Evolutionary conservation across 2,329 filamentous ascomycete genomes (phyloP).

Genomic region (Polytolypa hystricis): DNA sequence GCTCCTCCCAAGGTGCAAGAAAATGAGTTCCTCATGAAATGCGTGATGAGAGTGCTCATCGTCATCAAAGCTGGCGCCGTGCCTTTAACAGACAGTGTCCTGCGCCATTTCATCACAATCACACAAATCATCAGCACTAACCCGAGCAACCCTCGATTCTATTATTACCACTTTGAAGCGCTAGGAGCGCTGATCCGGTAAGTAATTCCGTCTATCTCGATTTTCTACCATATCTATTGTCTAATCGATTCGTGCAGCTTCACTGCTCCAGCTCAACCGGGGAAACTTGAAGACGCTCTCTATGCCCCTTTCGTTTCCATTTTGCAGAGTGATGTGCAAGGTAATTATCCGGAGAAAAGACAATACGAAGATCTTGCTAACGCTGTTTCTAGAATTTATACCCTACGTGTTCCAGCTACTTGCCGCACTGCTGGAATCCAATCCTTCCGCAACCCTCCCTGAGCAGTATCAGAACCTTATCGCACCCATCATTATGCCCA

Average conservation of each 20-base stretch:
- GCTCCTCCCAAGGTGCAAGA: constrained; percentile 91
- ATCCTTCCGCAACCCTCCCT: constrained; percentile 66
- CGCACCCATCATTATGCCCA: constrained; percentile 64
- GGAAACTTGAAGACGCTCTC: constrained; percentile 66
- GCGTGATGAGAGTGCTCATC: constrained; percentile 93
- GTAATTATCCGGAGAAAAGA: constrained; percentile 32
- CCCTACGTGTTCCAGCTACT: constrained; percentile 96
- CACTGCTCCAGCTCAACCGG: constrained; percentile 56
- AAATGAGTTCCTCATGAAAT: constrained; percentile 98
- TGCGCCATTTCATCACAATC: constrained; percentile 76
- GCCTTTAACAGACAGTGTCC: constrained; percentile 62
- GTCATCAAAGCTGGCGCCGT: constrained; percentile 77
- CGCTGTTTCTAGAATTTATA: constrained; percentile 59
- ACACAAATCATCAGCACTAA: constrained; percentile 88
- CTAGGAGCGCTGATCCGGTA: constrained; percentile 75
- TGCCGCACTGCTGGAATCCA: constrained; percentile 77
- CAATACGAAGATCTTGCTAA: constrained; percentile 19
- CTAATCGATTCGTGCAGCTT: constrained; percentile 32
- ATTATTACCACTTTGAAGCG: constrained; percentile 96
- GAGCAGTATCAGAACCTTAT: constrained; percentile 72
- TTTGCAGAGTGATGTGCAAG: constrained; percentile 69
- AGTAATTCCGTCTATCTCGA: constrained; percentile 11
- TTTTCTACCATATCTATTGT: neutral
- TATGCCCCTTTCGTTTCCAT: constrained; percentile 76
- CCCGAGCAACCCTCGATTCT: constrained; percentile 93